Evolutionary conservation across 2,329 filamentous ascomycete species (phyloP), one percentile per base, ranked within the genome.

Genomic region (Aspergillus puulaauensis): DNA sequence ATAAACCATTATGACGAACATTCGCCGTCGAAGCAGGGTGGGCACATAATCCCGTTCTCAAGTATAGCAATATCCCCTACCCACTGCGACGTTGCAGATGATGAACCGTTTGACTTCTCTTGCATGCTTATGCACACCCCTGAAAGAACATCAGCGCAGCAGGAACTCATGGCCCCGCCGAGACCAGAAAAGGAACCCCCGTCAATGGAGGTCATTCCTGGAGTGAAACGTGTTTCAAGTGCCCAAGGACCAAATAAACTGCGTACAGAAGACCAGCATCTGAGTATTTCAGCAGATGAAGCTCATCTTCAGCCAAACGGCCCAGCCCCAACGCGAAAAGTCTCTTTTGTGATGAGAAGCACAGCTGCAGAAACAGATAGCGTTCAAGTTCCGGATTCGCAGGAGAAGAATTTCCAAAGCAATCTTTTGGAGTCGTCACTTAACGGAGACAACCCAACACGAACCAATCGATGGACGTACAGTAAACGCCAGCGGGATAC

Each of bases 11-110:
- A 19, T 14, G 21, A 12, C n/a, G 15, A 46, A 11, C 23, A 3
- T 40, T 40, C 35, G 2, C 24, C 27, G 7, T 57, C 52, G 23
- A 56, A 56, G 19, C 46, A 46, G 27, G 47, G 49, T 2, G 40
- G 46, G 12, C 56, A 54, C 8, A 75, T 76, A 31, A 63, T 72
- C 9, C 70, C 74, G 3, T 76, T 75, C 48, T 69, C 72, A 4
- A 64, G 62, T 41, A 54, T 76, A 31, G 60, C 66, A 17, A 19
- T 70, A 15, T 64, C 65, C 3, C 58, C 61, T 5, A 43, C 46
- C 6, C 57, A 57, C 43, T 59, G 47, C 12, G 50, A 52, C 7
- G 62, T 62, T 6, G 57, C 62, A 2, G 66, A 62, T 11, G 62
- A 64, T 17, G 66, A 68, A 19, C 50, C 64, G 1, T 64, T 57